Evolutionary conservation across 2,329 filamentous ascomycete genomes (phyloP).

Genomic region (Aspergillus tubingensis): DNA sequence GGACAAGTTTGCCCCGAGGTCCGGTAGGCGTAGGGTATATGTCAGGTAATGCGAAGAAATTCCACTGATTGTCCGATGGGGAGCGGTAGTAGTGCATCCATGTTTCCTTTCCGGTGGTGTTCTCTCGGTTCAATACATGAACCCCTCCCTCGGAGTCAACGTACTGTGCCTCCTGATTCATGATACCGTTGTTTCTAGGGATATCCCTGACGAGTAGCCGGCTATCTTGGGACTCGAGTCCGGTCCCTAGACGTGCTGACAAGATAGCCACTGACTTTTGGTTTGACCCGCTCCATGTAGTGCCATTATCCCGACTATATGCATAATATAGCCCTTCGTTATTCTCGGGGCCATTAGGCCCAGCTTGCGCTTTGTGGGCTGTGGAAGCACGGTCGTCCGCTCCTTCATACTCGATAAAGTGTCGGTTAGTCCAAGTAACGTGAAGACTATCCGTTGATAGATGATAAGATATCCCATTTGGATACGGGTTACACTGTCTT

Average conservation of each 20-base stretch:
- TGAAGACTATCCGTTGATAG: not conserved
- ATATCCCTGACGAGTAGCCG: not conserved
- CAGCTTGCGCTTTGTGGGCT: slow-evolving; percentile 4
- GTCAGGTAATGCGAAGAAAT: not conserved
- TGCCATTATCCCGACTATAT: not conserved
- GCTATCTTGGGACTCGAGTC: not conserved
- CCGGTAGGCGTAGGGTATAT: not conserved
- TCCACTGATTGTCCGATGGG: not conserved
- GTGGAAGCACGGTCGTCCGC: not conserved
- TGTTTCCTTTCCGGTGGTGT: not conserved
- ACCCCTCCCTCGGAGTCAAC: not conserved
- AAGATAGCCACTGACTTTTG: not conserved
- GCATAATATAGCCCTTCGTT: slow-evolving; percentile 4
- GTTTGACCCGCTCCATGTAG: not conserved
- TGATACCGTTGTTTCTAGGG: slow-evolving; percentile 1
- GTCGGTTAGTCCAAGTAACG: slow-evolving; percentile 4
- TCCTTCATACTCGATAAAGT: not conserved
- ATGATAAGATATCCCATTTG: not conserved
- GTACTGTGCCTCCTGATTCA: slow-evolving; percentile 6
- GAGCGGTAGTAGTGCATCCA: slow-evolving; percentile 2
- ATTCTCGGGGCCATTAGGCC: slow-evolving; percentile 5
- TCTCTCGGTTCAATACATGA: slow-evolving; percentile 4
- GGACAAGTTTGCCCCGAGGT: not conserved
- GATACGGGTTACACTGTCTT: not conserved
- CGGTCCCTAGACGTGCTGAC: not conserved